Evolutionary conservation across 208 protist genomes (phyloP), one percentile per base, ranked within the genome.

Genomic region (Wallacemonas rigidus): DNA sequence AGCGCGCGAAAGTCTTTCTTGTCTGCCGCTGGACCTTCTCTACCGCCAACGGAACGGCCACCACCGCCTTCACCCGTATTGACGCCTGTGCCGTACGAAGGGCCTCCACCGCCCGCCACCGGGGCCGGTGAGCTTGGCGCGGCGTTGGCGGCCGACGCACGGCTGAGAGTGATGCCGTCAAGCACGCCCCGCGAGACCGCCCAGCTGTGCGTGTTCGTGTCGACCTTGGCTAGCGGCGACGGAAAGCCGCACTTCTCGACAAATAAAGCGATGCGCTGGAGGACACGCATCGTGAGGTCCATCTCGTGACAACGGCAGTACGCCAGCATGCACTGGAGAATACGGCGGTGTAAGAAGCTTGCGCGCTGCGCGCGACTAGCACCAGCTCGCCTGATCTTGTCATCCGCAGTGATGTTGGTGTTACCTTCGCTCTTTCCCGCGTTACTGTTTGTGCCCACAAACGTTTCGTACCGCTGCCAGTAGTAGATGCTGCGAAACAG

Each of bases 241-340:
- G 63, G 55, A 47, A 81, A 79, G 39, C 81, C 81, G 40, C 73
- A 74, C 26, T 63, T 69, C 44, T 74, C 74, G 15, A 85, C 65
- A 71, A 92, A 88, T 14, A 56, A 14, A 2, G 74, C 63, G 2
- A 92, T 26, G 17, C 84, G 83, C 51, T 88, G 76, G 36, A 92
- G 62, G 14, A 79, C 65, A n/a, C 68, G 12, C 3, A 82, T 51
- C 0, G 79, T 92, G 2, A 92, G 53, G 71, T 92, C 87, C 15
- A 74, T 74, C 65, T 89, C 82, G 74, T 92, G 84, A 56, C 74
- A 79, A 45, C 72, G 77, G 67, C 81, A 89, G 76, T 88, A 93
- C 17, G 84, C 81, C 1, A 77, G 70, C 35, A 93, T 77, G 63
- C 83, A 88, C 26, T 89, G 76, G 9, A 93, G 45, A 45, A 87